A percentile compares a stretch with the other conserved stretches of the same genome.
phyloP scores from a whole-genome alignment of 768 basidiomycete species.

The Lactarius pseudohatsudake region DNA sequence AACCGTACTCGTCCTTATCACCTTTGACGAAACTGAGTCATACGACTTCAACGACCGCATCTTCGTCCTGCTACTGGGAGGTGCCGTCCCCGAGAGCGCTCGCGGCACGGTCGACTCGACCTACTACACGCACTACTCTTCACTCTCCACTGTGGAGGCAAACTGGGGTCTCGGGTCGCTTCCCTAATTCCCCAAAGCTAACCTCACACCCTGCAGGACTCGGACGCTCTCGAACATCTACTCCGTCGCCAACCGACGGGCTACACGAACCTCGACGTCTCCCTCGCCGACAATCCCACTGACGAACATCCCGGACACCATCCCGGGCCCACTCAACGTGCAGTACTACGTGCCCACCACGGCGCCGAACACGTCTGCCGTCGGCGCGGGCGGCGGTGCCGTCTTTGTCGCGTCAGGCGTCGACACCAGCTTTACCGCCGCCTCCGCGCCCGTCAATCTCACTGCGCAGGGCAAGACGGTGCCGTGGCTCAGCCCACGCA shows the following conservation, averaged over 20 bases:
- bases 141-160: too few species aligned
- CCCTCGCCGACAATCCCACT: constrained; percentile 34
- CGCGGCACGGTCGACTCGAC: constrained; percentile 48
- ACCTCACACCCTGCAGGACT: too few species aligned
- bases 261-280: constrained; percentile 43
- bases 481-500: too few species aligned
- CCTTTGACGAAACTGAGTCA: constrained; percentile 65
- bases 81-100: constrained; percentile 43
- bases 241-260: constrained; percentile 51
- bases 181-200: too few species aligned
- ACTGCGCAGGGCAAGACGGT: too few species aligned
- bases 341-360: constrained; percentile 34
- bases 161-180: too few species aligned
- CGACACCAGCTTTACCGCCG: constrained; percentile 38
- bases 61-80: constrained; percentile 44
- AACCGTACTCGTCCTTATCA: constrained; percentile 54
- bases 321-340: constrained; percentile 47
- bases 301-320: constrained; percentile 43
- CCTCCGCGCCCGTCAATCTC: too few species aligned
- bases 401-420: constrained; percentile 35
- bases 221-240: constrained; percentile 47
- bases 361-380: too few species aligned
- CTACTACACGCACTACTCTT: constrained; percentile 56
- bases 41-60: constrained; percentile 49
- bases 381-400: too few species aligned